Conservation (phyloP, 768 basidiomycete species). For the Rubroboletus pulcherrimus region DNA sequence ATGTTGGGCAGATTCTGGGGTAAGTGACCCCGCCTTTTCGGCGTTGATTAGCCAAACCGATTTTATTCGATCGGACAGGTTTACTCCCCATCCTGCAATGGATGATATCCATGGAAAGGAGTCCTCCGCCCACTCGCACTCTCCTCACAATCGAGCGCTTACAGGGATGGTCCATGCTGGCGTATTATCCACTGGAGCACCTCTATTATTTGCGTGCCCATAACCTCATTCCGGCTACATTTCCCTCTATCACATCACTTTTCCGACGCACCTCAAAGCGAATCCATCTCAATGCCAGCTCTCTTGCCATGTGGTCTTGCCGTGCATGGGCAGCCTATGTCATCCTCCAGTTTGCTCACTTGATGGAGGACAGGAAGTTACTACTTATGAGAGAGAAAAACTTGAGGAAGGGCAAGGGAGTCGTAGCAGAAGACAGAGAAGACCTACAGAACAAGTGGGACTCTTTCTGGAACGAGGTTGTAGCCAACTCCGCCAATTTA, state of each 20-base stretch:
- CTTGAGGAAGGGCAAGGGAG: slow-evolving; percentile 55
- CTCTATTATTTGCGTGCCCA: slow-evolving; percentile 63
- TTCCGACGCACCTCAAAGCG: slow-evolving; percentile 40
- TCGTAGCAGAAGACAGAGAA: slow-evolving; percentile 48
- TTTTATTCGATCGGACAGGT: slow-evolving; percentile 39
- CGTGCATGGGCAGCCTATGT: slow-evolving; percentile 83
- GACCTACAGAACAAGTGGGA: slow-evolving; percentile 60
- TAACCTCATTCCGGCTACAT: slow-evolving; percentile 53
- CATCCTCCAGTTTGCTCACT: slow-evolving; percentile 69
- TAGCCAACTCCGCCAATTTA: slow-evolving; percentile 72
- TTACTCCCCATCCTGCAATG: slow-evolving; percentile 78
- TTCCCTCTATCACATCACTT: slow-evolving; percentile 44
- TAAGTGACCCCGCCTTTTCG: slow-evolving; percentile 31
- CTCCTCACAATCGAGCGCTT: slow-evolving; percentile 75
- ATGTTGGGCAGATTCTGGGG: slow-evolving; percentile 81
- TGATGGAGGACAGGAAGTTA: slow-evolving; percentile 63
- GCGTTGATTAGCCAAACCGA: background rate
- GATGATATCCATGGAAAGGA: slow-evolving; percentile 73
- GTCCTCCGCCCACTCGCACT: slow-evolving; percentile 62
- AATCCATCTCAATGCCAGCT: slow-evolving; percentile 43
- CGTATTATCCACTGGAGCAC: slow-evolving; percentile 78
- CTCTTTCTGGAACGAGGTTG: slow-evolving; percentile 65
- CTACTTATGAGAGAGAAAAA: slow-evolving; percentile 51
- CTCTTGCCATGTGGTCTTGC: slow-evolving; percentile 64
- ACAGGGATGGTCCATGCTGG: slow-evolving; percentile 71